phyloP scores from a whole-genome alignment of 805 yeast genomes.

The Geotrichum ghanense region DNA sequence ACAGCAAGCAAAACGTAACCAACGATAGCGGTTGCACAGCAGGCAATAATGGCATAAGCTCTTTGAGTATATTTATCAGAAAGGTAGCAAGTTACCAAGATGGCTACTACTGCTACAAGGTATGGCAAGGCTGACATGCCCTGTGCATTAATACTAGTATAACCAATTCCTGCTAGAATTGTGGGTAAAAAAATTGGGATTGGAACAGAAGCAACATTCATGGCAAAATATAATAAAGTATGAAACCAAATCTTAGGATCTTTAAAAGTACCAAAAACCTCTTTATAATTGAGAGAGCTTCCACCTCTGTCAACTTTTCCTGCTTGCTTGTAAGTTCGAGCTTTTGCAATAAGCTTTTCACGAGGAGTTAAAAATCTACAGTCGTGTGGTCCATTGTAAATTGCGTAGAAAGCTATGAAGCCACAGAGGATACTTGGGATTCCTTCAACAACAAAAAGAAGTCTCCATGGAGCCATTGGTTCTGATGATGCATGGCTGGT shows the following conservation, averaged over 20 bases:
- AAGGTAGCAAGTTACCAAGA: neutral
- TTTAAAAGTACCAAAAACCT: neutral
- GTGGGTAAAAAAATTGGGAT: slow-evolving; percentile 1
- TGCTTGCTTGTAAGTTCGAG: neutral
- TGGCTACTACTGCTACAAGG: neutral
- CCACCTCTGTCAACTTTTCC: slow-evolving; percentile 1
- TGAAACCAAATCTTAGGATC: slow-evolving; percentile 4
- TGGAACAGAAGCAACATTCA: slow-evolving; percentile 2
- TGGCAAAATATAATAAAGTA: neutral
- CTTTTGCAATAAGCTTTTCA: slow-evolving; percentile 1
- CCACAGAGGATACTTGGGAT: neutral
- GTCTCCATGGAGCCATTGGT: neutral
- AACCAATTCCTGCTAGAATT: slow-evolving; percentile 1
- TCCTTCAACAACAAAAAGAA: slow-evolving; percentile 1
- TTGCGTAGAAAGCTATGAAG: slow-evolving; percentile 1
- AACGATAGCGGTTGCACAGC: neutral
- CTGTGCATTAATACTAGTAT: neutral
- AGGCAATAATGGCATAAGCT: neutral
- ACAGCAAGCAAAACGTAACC: neutral
- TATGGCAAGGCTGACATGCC: slow-evolving; percentile 2
- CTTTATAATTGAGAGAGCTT: neutral
- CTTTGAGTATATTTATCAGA: slow-evolving; percentile 1
- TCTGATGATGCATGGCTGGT: neutral
- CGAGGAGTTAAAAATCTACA: slow-evolving; percentile 1
- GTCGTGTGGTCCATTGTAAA: neutral